Base-by-base conservation (phyloP, 2,329 filamentous ascomycete genomes). In the Zymoseptoria passerinii region DNA sequence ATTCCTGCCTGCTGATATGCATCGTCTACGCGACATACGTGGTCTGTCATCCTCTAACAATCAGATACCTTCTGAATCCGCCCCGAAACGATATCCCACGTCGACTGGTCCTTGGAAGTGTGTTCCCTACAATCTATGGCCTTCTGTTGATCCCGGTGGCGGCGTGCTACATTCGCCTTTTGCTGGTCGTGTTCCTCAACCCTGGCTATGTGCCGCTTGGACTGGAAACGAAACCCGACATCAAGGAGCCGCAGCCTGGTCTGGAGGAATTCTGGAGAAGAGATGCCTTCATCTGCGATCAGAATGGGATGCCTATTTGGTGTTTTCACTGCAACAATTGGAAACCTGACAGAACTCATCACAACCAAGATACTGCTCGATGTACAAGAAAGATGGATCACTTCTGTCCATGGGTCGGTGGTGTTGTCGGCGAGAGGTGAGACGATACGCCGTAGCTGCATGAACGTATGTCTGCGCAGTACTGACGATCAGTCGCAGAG, bases 381-480 rank as follows among this genome's bases (percentile, higher is more conserved):
- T 97, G 92, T 69, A 88, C 95, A 20, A 77, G 82, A 48, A 94
- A 94, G 68, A 94, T 96, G 88, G 92, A 97, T 63, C 92, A 97
- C 70, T 94, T 92, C 68, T 99, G 94, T 69, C 94, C 92, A 0
- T 97, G 85, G 84, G 92, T 95, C n/a, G 92, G 92, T 3, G 94
- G 92, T 20, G 89, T 96, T 64, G 86, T 99, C 8, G 88, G 85
- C 0, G 92, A 96, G 71, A 55, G 64, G 29, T 55, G 28, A n/a
- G 18, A 6, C 9, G 2, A 52, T 27, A 3, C 0, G 23, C 4
- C 48, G 1, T 16, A 1, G 18, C 1, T 50, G 18, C 2, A 4
- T 3, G 20, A 8, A 6, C n/a, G n/a, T n/a, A n/a, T n/a, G n/a
- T n/a, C n/a, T n/a, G 8, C 23, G 28, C n/a, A 19, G 4, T 50